These are phyloP conservation scores for Pichia ethanolica DNA, from an alignment of 805 yeast genomes.

Conservation along the genomic window DNA sequence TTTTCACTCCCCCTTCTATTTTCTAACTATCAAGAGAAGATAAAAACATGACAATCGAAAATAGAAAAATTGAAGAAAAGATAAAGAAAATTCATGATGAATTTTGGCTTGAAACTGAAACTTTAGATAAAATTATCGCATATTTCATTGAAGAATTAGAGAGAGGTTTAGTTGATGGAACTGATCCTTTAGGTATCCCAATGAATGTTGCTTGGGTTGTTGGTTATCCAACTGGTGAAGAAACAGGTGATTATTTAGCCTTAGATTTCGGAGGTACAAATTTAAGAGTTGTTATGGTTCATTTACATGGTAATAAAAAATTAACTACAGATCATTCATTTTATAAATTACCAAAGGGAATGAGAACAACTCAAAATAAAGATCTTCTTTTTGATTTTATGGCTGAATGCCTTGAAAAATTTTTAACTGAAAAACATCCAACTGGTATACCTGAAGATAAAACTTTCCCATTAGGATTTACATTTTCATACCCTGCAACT, in stretches of 20 bases:
- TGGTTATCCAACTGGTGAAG: slow-evolving; percentile 52
- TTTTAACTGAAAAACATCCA: slow-evolving; percentile 62
- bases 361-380: slow-evolving; percentile 68
- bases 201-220: slow-evolving; percentile 57
- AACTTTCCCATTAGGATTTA: slow-evolving; percentile 82
- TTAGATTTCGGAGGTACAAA: slow-evolving; percentile 60
- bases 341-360: slow-evolving; percentile 66
- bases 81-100: slow-evolving; percentile 28
- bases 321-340: slow-evolving; percentile 87
- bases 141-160: slow-evolving; percentile 46
- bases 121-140: slow-evolving; percentile 36
- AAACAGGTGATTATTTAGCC: slow-evolving; percentile 52
- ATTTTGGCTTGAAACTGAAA: slow-evolving; percentile 37
- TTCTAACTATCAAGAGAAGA: not conserved
- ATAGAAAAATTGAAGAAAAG: slow-evolving; percentile 23
- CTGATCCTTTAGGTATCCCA: slow-evolving; percentile 41
- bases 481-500: slow-evolving; percentile 88
- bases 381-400: slow-evolving; percentile 85
- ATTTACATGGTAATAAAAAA: slow-evolving; percentile 63
- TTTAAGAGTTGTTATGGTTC: slow-evolving; percentile 47
- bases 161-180: slow-evolving; percentile 47
- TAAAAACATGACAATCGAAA: slow-evolving; percentile 1
- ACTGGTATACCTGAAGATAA: slow-evolving; percentile 48
- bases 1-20: not conserved
- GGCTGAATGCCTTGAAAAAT: slow-evolving; percentile 73